Evolutionary conservation across 1,139 yeast genomes (phyloP), one percentile per base, ranked within the genome.

Genomic region (Magnusiomyces clavatus): DNA sequence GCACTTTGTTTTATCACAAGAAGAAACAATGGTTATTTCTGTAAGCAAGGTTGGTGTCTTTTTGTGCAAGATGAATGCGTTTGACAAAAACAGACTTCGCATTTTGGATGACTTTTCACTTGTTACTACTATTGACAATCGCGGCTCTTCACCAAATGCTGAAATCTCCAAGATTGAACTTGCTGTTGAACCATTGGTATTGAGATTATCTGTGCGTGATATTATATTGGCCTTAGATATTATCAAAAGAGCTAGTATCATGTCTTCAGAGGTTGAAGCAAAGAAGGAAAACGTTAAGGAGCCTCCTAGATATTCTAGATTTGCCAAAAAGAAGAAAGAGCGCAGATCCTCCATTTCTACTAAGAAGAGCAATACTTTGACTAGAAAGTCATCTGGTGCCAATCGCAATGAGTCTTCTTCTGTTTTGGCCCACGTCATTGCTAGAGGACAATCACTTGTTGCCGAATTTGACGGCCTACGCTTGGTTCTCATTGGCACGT

Each of bases 51-150:
- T 89, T 51, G 97, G 98, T 1, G 81, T 94, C 83, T 94, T 86
- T 61, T 71, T 92, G 58, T 81, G 90, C 49, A 76, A 73, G 29
- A 90, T 94, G 96, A 77, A 83, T 58, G 68, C 78, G 11, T 75
- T 76, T 53, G 81, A 82, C 24, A 76, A 76, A 12, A 76, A 76
- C 51, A 75, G 82, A 47, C 72, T 90, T 50, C 73, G 96, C 55
- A 77, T 94, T 40, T 75, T 94, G 56, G 97, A 94, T 66, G 97
- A 92, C 62, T 92, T 92, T 67, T 84, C 95, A 1, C 69, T 89
- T 6, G 81, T 90, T 0, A 76, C 87, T 56, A 80, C 88, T 0
- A 72, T 86, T 55, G 97, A 90, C 62, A 74, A 78, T 13, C 73
- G 90, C 43, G 84, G 83, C 1, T 80, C 94, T 0, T 77, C 82